Evolutionary conservation across 164 flowering plant species (phyloP), one percentile per base, ranked within the genome.

Genomic region (Stephania japonica): DNA sequence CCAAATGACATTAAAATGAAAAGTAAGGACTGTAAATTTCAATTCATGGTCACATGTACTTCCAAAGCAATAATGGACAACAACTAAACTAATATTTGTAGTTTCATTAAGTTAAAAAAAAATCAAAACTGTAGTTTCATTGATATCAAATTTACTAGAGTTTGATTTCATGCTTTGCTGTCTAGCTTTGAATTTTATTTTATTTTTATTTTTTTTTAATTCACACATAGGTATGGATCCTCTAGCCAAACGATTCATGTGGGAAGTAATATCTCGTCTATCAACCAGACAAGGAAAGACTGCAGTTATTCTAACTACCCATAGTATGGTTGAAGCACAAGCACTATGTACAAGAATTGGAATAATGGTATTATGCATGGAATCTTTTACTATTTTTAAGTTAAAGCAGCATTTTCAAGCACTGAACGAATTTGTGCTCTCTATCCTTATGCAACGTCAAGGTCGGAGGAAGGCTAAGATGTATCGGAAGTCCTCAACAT

Each of bases 281-380:
- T 95, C 99, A 62, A 93, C 99, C 47, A 85, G 99, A 82, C 82
- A 80, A 78, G 99, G 99, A 78, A 95, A 94, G 83, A 93, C 98
- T n/a, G 99, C 99, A 21, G 98, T 95, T 42, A 91, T 95, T 75
- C 83, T 95, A 64, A 95, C 99, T 16, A 95, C 99, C 13, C 99
- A 95, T 75, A 95, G 99, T 82, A 95, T 95, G 99, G 87, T 85
- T 80, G 99, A 95, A 86, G 99, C 99, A 81, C 99, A 95, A 81
- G 99, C 99, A 14, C 86, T 95, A 5, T 95, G 99, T 79, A 93
- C 99, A 21, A 79, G 97, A 44, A 95, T 95, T 67, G 99, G 99
- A 71, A 93, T 95, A 81, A 95, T 93, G 99, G 99, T 95, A 88
- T 10, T 72, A 23, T 72, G 78, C 18, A 26, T 27, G 38, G 19